phyloP scores from a whole-genome alignment of 2,329 filamentous ascomycete species.

The Rhynchosporium agropyri region DNA sequence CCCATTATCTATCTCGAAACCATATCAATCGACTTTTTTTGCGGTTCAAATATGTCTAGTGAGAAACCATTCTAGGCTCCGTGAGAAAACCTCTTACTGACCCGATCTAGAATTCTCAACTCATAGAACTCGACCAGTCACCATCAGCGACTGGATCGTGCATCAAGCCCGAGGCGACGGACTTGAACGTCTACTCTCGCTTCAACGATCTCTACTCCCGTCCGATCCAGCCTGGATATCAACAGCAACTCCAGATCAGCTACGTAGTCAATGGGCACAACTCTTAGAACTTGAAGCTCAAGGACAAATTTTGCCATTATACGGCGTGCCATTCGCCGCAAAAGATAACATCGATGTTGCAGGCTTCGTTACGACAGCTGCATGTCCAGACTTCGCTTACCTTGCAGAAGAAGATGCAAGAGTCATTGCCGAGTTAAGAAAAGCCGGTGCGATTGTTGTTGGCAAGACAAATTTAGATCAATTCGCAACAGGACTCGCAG shows the following conservation, averaged over 20 bases:
- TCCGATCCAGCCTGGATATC: slow-evolving; percentile 16
- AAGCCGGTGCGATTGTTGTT: slow-evolving; percentile 25
- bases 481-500: slow-evolving; percentile 57
- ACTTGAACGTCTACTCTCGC: slow-evolving; percentile 12
- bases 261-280: slow-evolving; percentile 15
- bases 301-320: slow-evolving; percentile 46
- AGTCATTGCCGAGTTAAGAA: slow-evolving; percentile 19
- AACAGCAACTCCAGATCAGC: slow-evolving; percentile 10
- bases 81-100: not conserved
- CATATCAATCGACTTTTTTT: not conserved
- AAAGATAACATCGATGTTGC: slow-evolving; percentile 59
- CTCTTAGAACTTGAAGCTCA: slow-evolving; percentile 4
- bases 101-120: not conserved
- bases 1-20: not conserved
- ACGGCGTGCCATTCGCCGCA: slow-evolving; percentile 57
- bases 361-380: slow-evolving; percentile 53
- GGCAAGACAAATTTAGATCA: slow-evolving; percentile 53
- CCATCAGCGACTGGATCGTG: slow-evolving; percentile 16
- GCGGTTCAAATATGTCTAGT: slow-evolving; percentile 4
- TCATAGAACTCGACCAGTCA: slow-evolving; percentile 12
- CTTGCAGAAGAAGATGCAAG: slow-evolving; percentile 43
- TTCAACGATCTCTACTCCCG: slow-evolving; percentile 1
- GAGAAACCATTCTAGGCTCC: not conserved
- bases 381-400: slow-evolving; percentile 52
- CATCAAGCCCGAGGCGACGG: slow-evolving; percentile 16